A percentile compares a stretch with the other conserved stretches of the same genome.
These are phyloP conservation scores for Podila epigama DNA, from an alignment of 192 early-diverging fungal genomes.

Conservation along the genomic window DNA sequence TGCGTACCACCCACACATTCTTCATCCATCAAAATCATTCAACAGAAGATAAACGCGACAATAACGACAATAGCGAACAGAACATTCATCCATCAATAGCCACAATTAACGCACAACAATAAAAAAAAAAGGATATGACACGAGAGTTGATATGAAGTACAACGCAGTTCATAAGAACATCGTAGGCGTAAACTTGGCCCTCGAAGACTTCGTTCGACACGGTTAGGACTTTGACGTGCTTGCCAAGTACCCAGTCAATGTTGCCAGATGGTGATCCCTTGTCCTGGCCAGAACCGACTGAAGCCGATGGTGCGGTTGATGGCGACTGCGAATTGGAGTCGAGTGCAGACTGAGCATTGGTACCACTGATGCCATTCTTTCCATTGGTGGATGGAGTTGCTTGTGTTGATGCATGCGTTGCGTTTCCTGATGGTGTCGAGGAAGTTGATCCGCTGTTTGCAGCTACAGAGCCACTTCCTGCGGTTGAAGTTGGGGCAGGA, in stretches of 20 bases:
- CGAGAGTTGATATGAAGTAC: slow-evolving; percentile 71
- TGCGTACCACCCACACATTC: too few species aligned
- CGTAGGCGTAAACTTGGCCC: slow-evolving; percentile 65
- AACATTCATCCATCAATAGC: neutral
- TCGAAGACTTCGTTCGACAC: slow-evolving; percentile 57
- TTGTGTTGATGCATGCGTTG: neutral
- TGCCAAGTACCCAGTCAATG: slow-evolving; percentile 58
- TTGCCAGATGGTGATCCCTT: slow-evolving; percentile 29
- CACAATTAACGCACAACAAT: neutral
- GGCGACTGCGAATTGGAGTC: slow-evolving; percentile 17
- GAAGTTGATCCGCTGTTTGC: slow-evolving; percentile 1
- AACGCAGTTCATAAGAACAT: slow-evolving; percentile 65
- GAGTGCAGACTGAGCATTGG: slow-evolving; percentile 5
- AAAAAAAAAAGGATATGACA: slow-evolving; percentile 14
- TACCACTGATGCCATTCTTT: slow-evolving; percentile 20
- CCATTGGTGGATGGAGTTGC: slow-evolving; percentile 1
- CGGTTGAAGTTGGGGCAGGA: neutral
- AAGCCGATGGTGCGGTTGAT: neutral
- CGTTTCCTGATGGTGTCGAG: neutral
- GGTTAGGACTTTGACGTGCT: slow-evolving; percentile 56
- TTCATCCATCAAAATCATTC: too few species aligned
- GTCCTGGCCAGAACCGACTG: neutral
- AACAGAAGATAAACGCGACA: too few species aligned
- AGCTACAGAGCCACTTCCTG: neutral
- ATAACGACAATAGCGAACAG: neutral